Evolutionary conservation across 2,329 filamentous ascomycete species (phyloP), one percentile per base, ranked within the genome.

Genomic region (Colletotrichum lini): DNA sequence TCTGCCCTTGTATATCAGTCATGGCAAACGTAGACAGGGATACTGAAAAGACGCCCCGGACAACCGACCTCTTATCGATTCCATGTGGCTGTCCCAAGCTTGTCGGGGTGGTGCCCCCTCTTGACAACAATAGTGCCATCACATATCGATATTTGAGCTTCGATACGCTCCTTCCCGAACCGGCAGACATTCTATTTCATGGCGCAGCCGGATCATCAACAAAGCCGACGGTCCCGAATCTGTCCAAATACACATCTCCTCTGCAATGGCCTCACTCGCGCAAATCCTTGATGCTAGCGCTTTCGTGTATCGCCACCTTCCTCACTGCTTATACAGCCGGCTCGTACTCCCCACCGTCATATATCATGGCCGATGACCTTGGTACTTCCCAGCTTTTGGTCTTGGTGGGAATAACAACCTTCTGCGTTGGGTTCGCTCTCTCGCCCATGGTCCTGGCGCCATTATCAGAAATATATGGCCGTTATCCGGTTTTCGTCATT

Each of bases 371-470:
- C 1, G 79, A 83, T 2, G 88, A 93, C 77, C 94, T 93, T 82
- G 80, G 87, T 4, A 85, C 94, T 0, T 91, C 90, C 49, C 83
- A 85, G 12, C 85, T 92, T n/a, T 91, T 90, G 1, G 88, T 91
- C n/a, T 84, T 93, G 6, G 84, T 91, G 1, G 94, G 94, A 44
- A 93, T 98, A 72, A 97, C 95, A 0, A 89, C 90, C 0, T 98
- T 96, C 80, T 96, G 94, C 56, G 77, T 87, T 44, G 95, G 95
- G 4, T 98, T 98, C 75, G 94, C 88, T 0, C 80, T 95, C 30
- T 93, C 94, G 0, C 95, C 95, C 0, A 98, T 98, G 95, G 86
- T 94, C 0, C 87, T 98, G 0, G 95, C 95, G 0, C 95, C 95
- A 0, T 92, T 98, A 74, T 94, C 92, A 0, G 95, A 98, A 81